Percentiles rank a stretch among this genome's conserved stretches.
phyloP scores from a whole-genome alignment of 2,329 filamentous ascomycete genomes.

The Claviceps sp. region DNA sequence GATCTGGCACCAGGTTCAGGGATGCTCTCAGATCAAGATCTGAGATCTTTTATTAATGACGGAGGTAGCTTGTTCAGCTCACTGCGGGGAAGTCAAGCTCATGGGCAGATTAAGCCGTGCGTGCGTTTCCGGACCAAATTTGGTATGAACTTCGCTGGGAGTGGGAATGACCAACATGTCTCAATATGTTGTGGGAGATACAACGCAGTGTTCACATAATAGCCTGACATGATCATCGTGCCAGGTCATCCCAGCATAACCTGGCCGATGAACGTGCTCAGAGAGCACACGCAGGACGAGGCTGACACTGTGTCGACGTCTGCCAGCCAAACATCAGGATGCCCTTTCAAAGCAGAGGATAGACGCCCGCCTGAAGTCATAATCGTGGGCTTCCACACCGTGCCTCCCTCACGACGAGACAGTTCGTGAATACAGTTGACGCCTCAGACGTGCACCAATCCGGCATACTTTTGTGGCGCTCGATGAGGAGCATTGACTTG shows the following conservation, averaged over 20 bases:
- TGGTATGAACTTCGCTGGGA: conserved; percentile 7
- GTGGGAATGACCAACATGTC: conserved; percentile 10
- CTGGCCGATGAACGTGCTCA: conserved; percentile 10
- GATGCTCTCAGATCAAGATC: too few species aligned
- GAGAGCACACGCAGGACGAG: conserved; percentile 4
- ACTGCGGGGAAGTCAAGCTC: conserved; percentile 4
- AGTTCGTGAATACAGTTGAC: background rate
- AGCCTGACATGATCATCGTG: background rate
- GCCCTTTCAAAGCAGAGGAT: background rate
- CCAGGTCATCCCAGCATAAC: conserved; percentile 6
- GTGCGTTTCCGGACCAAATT: conserved; percentile 11
- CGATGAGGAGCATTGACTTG: background rate
- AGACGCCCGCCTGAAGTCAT: background rate
- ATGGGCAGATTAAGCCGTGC: conserved; percentile 5
- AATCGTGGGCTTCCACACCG: conserved; percentile 5
- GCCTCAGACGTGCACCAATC: background rate
- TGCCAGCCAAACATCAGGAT: background rate
- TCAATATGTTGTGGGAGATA: conserved; percentile 8
- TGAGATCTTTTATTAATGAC: too few species aligned
- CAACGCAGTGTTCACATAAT: conserved; percentile 2
- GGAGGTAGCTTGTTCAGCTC: conserved; percentile 10
- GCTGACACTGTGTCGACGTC: background rate
- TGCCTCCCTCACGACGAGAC: conserved; percentile 5
- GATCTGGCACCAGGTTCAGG: too few species aligned
- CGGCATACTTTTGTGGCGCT: background rate